phyloP scores from a whole-genome alignment of 208 protist species.

The Acanthamoeba healyi region DNA sequence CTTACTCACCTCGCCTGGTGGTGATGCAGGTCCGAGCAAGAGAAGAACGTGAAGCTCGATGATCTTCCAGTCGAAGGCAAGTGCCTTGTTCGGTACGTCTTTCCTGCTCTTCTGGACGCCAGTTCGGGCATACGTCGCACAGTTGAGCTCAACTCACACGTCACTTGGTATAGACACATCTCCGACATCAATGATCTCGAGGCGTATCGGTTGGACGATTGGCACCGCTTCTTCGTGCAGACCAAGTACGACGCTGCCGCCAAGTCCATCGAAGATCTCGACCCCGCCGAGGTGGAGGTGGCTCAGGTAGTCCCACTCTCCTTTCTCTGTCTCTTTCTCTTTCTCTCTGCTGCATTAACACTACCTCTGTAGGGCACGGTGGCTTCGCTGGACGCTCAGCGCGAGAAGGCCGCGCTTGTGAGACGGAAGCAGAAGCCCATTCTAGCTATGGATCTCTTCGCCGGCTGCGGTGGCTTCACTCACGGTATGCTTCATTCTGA shows the following conservation, averaged over 20 bases:
- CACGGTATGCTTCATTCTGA: conserved; percentile 11
- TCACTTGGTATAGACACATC: not conserved
- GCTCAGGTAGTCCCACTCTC: not conserved
- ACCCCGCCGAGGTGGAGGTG: conserved; percentile 5
- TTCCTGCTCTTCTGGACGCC: not conserved
- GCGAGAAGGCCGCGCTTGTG: not conserved
- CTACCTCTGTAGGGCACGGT: not conserved
- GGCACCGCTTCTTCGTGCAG: conserved; percentile 45
- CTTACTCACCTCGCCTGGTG: not conserved
- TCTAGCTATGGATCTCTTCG: conserved; percentile 71
- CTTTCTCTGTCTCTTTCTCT: not conserved
- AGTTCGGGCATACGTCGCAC: too few relatives aligned
- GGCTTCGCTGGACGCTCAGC: not conserved
- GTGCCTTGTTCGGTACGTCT: not conserved
- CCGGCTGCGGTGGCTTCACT: conserved; percentile 72
- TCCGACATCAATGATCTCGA: not conserved
- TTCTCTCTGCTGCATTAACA: not conserved
- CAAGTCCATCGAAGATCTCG: not conserved
- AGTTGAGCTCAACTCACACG: too few relatives aligned
- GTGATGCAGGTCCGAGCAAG: not conserved
- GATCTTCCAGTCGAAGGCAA: conserved; percentile 1
- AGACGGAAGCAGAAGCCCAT: not conserved
- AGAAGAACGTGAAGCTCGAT: not conserved
- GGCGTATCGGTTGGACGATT: not conserved
- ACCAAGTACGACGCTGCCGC: not conserved